Percentiles rank a stretch among this genome's conserved stretches.
Conservation (phyloP, 129 eudicot species). For the Rutidosis leptorrhynchoides region DNA sequence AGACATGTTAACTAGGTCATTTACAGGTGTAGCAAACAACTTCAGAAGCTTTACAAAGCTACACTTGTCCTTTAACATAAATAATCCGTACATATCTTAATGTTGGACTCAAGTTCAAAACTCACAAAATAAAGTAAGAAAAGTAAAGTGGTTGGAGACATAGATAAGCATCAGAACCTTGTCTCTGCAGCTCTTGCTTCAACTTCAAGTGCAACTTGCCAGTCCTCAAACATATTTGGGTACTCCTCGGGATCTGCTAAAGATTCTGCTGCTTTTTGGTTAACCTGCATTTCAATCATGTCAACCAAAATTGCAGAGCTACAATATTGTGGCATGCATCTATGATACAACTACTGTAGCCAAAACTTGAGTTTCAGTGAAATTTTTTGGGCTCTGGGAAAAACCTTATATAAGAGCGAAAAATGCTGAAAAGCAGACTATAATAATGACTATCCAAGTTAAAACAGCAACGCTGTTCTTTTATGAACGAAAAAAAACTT, state of each 20-base stretch:
- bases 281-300: conserved; percentile 52
- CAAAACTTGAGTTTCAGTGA: neutral
- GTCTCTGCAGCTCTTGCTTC: conserved; percentile 82
- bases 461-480: neutral
- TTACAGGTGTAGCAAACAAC: conserved; percentile 5
- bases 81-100: conserved; percentile 3
- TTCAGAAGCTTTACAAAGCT: neutral
- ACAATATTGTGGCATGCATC: neutral
- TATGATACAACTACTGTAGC: neutral
- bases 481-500: neutral
- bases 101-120: conserved; percentile 9
- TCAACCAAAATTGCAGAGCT: conserved; percentile 18
- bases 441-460: conserved; percentile 7
- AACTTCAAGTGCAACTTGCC: conserved; percentile 91
- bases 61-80: conserved; percentile 3
- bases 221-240: conserved; percentile 90
- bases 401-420: neutral
- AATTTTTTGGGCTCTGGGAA: neutral
- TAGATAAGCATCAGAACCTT: conserved; percentile 42
- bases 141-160: neutral
- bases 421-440: conserved; percentile 10
- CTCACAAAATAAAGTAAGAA: neutral
- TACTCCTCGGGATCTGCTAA: conserved; percentile 97
- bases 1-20: conserved; percentile 1
- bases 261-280: conserved; percentile 93